These are phyloP conservation scores for Metschnikowia cubensis DNA, from an alignment of 805 yeast species.

Conservation along the genomic window DNA sequence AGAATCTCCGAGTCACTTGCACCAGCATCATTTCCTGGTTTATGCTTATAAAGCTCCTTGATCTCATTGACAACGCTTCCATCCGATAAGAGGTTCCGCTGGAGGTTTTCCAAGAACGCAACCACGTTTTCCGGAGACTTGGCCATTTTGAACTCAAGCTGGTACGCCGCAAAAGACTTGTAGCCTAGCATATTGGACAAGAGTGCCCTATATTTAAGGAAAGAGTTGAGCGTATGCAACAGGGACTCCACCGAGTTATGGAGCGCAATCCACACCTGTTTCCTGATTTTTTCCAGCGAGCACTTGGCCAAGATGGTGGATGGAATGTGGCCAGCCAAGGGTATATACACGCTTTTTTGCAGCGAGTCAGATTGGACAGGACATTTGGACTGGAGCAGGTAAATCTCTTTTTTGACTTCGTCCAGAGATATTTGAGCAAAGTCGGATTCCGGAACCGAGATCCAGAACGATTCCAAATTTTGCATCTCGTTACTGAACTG, in stretches of 20 bases:
- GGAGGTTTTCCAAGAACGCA: constrained; percentile 60
- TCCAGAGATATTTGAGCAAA: constrained; percentile 25
- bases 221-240: constrained; percentile 50
- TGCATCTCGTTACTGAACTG: constrained; percentile 56
- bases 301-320: constrained; percentile 60
- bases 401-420: constrained; percentile 24
- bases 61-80: constrained; percentile 58
- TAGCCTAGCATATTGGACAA: constrained; percentile 73
- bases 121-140: constrained; percentile 70
- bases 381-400: constrained; percentile 24
- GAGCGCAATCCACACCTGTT: constrained; percentile 68
- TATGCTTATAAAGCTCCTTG: constrained; percentile 38
- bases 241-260: constrained; percentile 66
- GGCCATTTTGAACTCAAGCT: constrained; percentile 87
- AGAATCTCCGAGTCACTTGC: constrained; percentile 38
- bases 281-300: constrained; percentile 52
- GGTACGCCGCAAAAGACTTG: constrained; percentile 70
- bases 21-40: constrained; percentile 12
- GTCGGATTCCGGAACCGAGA: constrained; percentile 30
- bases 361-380: constrained; percentile 8
- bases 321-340: constrained; percentile 57
- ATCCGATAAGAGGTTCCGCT: constrained; percentile 39
- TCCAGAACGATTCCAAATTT: constrained; percentile 32
- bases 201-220: constrained; percentile 63
- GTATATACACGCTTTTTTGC: constrained; percentile 19